Evolutionary conservation across 2,329 filamentous ascomycete species (phyloP).

Genomic region (Mollisiaceae sp.): DNA sequence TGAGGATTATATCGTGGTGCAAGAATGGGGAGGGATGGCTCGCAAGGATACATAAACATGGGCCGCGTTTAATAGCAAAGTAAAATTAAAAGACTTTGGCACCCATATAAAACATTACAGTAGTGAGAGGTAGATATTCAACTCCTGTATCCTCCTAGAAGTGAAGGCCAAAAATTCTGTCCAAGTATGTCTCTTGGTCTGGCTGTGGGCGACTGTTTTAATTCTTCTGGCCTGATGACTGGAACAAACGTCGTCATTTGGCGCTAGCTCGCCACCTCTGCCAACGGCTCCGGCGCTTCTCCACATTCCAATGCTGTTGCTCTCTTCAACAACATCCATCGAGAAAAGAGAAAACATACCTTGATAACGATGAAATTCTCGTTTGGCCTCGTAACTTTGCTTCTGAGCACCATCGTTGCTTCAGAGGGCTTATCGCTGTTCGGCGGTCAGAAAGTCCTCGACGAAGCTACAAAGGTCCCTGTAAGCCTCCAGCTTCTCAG

Average conservation of each 20-base stretch:
- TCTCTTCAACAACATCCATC: constrained; percentile 1
- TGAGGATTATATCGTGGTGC: no score
- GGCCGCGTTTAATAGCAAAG: no score
- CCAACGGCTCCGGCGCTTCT: constrained; percentile 9
- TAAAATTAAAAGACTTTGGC: no score
- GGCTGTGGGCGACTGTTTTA: no score
- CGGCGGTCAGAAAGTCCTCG: constrained; percentile 52
- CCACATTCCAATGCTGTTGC: background rate
- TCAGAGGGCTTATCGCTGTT: constrained; percentile 52
- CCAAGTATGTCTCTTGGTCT: no score
- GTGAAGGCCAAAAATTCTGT: no score
- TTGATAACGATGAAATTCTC: constrained; percentile 42
- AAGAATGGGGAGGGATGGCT: no score
- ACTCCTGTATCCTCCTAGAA: no score
- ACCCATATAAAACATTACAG: no score
- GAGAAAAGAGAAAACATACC: background rate
- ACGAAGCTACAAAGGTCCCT: constrained; percentile 52
- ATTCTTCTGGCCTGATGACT: no score
- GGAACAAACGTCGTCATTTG: background rate
- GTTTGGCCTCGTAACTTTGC: constrained; percentile 34
- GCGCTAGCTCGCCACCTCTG: background rate
- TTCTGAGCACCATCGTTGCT: constrained; percentile 42
- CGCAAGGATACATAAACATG: no score
- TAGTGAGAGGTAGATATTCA: no score
- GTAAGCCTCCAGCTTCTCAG: constrained; percentile 37